Conservation (phyloP, 2,329 filamentous ascomycete genomes). For the Apiospora aurea region DNA sequence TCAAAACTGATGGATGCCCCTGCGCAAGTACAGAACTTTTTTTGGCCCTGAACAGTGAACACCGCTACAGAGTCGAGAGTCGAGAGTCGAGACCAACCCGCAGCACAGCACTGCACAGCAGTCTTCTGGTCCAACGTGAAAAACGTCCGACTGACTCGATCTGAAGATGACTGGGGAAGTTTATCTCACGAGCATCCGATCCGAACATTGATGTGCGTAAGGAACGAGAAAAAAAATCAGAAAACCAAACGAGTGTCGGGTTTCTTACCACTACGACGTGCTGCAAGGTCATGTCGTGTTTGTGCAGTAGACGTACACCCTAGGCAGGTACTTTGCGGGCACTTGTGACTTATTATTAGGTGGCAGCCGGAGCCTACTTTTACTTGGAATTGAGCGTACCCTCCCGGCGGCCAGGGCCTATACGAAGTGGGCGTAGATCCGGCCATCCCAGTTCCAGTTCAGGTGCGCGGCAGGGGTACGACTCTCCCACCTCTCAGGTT, state of each 20-base stretch:
- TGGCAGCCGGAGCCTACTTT: conserved; percentile 8
- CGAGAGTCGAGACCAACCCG: too few species aligned
- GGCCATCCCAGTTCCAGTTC: not conserved
- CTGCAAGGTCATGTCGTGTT: conserved; percentile 19
- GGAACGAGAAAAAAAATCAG: conserved; percentile 19
- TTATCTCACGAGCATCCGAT: not conserved
- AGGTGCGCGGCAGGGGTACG: conserved; percentile 12
- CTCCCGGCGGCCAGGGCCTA: not conserved
- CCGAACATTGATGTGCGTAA: not conserved
- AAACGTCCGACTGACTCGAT: not conserved
- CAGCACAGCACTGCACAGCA: not conserved
- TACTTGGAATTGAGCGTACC: conserved; percentile 19
- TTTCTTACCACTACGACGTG: not conserved
- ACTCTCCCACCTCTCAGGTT: conserved; percentile 24
- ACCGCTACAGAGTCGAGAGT: too few species aligned
- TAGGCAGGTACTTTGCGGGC: conserved; percentile 1
- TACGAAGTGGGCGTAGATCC: conserved; percentile 22
- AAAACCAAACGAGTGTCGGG: not conserved
- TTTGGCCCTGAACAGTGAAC: too few species aligned
- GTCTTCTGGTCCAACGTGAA: too few species aligned
- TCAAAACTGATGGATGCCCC: not conserved
- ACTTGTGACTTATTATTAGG: conserved; percentile 20
- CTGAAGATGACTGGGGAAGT: not conserved
- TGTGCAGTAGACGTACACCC: not conserved
- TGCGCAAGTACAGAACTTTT: not conserved